phyloP scores from a whole-genome alignment of 495 filamentous ascomycete genomes.

The Trichoderma erinaceum region DNA sequence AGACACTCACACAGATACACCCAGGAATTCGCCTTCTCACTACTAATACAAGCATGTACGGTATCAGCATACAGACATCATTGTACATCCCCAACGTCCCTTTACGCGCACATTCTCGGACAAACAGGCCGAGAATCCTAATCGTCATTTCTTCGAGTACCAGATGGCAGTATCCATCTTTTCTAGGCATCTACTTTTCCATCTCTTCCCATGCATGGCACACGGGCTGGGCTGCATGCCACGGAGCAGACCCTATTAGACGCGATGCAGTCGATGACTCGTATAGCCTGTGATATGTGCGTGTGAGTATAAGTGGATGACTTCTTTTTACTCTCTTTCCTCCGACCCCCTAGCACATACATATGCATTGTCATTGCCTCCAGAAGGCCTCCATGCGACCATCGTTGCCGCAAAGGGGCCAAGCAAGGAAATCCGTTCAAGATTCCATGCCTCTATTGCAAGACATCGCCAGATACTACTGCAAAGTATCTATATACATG shows the following conservation, averaged over 20 bases:
- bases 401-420: no score
- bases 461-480: no score
- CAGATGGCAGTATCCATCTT: not conserved
- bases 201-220: not conserved
- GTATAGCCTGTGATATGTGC: not conserved
- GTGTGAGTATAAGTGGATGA: no score
- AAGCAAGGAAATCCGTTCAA: no score
- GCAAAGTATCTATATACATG: no score
- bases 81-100: not conserved
- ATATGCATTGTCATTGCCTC: no score
- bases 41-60: no score
- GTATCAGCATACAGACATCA: not conserved
- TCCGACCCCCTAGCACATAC: not conserved
- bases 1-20: no score
- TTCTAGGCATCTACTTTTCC: conserved; percentile 6
- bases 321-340: not conserved
- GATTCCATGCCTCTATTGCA: no score
- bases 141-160: not conserved
- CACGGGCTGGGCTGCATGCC: not conserved
- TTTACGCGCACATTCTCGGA: not conserved
- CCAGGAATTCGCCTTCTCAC: no score
- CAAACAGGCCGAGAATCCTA: not conserved
- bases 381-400: no score
- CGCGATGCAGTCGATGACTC: conserved; percentile 4
- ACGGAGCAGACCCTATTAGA: conserved; percentile 4